Percentiles rank a stretch among this genome's conserved stretches.
Conservation (phyloP, 495 filamentous ascomycete species). For the Usnea hakonensis region DNA sequence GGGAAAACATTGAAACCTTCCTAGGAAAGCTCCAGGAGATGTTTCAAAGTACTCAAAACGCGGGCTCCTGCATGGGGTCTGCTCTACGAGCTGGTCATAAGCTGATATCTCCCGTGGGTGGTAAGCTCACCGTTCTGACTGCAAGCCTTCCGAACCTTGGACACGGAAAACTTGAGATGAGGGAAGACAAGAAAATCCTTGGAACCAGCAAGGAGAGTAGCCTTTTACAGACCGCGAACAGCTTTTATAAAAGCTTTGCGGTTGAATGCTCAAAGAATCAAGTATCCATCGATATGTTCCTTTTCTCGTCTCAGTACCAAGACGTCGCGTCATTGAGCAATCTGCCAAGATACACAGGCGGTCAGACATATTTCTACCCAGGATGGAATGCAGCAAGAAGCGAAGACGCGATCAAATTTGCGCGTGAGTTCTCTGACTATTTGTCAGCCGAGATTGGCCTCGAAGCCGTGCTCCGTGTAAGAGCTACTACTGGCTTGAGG, state of each 20-base stretch:
- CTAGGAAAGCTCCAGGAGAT: conserved; percentile 86
- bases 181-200: conserved; percentile 93
- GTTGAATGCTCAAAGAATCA: conserved; percentile 98
- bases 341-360: conserved; percentile 89
- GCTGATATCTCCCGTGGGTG: conserved; percentile 84
- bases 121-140: conserved; percentile 86
- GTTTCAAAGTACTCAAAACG: conserved; percentile 90
- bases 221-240: conserved; percentile 82
- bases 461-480: conserved; percentile 90
- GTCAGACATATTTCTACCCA: conserved; percentile 97
- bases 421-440: conserved; percentile 91
- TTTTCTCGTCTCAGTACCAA: conserved; percentile 95
- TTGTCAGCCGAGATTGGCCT: conserved; percentile 91
- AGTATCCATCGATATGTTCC: conserved; percentile 98
- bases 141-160: conserved; percentile 88
- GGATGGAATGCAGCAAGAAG: conserved; percentile 90
- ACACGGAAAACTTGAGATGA: conserved; percentile 80
- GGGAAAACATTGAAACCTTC: conserved; percentile 84
- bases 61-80: conserved; percentile 82
- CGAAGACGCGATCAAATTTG: conserved; percentile 97
- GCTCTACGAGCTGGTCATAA: conserved; percentile 90
- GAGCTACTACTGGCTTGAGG: conserved; percentile 87
- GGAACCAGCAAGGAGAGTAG: conserved; percentile 86
- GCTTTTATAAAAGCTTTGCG: conserved; percentile 98
- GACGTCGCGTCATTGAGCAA: conserved; percentile 95